Percentiles rank a stretch among this genome's conserved stretches.
phyloP scores from a whole-genome alignment of 1,284 basidiomycete genomes.

The Boletus sp. region DNA sequence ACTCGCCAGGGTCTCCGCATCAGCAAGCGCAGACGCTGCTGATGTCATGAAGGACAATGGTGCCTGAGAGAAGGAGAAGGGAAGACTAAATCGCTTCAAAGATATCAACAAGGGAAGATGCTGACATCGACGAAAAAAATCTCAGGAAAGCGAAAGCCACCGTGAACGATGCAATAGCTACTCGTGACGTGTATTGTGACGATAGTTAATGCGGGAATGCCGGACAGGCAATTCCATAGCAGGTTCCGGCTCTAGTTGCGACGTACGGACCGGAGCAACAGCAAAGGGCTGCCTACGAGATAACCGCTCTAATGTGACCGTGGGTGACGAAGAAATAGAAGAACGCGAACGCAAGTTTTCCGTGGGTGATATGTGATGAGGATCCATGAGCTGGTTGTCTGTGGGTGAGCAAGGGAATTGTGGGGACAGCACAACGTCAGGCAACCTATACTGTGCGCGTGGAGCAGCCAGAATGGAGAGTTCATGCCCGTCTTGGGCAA shows the following conservation, averaged over 20 bases:
- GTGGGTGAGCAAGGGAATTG: slow-evolving; percentile 1
- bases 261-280: slow-evolving; percentile 30
- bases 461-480: slow-evolving; percentile 17
- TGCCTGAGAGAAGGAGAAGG: neutral
- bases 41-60: neutral
- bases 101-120: neutral
- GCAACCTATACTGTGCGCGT: neutral
- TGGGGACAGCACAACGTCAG: slow-evolving; percentile 1
- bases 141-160: neutral
- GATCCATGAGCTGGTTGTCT: neutral
- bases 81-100: neutral
- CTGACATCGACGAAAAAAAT: too few relatives aligned
- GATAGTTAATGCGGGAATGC: neutral
- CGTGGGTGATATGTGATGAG: neutral
- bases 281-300: slow-evolving; percentile 20
- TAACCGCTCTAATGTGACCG: neutral
- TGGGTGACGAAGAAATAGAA: neutral
- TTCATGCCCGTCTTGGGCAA: slow-evolving; percentile 11
- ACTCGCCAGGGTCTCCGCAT: neutral
- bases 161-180: neutral
- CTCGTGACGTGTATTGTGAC: neutral
- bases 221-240: slow-evolving; percentile 30
- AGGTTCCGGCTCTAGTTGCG: slow-evolving; percentile 33
- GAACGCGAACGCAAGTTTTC: slow-evolving; percentile 2
- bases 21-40: neutral